Conservation (phyloP, 345 rosid genomes). For the Linum lewisii region DNA sequence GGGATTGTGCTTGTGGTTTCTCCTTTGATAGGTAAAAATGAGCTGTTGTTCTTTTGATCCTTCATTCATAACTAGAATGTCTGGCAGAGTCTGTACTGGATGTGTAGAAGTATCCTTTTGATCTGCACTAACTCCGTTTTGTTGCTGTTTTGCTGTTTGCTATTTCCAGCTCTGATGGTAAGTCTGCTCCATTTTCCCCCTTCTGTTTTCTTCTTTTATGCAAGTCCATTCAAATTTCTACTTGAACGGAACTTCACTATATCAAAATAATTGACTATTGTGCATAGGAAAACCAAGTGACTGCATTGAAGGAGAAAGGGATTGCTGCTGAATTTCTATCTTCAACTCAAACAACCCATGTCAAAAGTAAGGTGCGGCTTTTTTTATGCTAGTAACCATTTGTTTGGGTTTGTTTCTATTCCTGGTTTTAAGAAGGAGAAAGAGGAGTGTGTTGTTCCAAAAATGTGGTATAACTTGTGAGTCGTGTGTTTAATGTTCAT, state of each 20-base stretch:
- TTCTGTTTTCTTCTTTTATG: background rate
- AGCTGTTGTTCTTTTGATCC: background rate
- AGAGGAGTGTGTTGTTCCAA: no score
- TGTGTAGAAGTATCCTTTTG: background rate
- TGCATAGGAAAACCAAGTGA: constrained; percentile 85
- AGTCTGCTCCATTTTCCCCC: constrained; percentile 14
- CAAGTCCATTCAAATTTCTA: background rate
- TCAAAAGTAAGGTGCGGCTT: constrained; percentile 43
- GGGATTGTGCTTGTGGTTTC: constrained; percentile 92
- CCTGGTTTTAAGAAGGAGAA: background rate
- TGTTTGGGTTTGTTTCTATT: background rate
- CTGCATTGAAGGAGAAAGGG: constrained; percentile 79
- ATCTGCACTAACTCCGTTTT: constrained; percentile 1
- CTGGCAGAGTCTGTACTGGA: background rate
- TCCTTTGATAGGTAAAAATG: constrained; percentile 70
- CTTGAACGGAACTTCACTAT: background rate
- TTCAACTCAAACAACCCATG: constrained; percentile 55
- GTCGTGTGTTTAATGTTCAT: no score
- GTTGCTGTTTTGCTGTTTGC: constrained; percentile 14
- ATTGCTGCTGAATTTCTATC: constrained; percentile 88
- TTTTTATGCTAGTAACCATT: background rate
- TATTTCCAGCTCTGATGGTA: constrained; percentile 79
- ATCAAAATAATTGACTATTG: background rate
- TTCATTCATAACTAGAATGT: background rate
- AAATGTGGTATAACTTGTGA: no score